Evolutionary conservation across 176 grass and related monocot genomes (phyloP).

Genomic region (Alloteropsis semialata): DNA sequence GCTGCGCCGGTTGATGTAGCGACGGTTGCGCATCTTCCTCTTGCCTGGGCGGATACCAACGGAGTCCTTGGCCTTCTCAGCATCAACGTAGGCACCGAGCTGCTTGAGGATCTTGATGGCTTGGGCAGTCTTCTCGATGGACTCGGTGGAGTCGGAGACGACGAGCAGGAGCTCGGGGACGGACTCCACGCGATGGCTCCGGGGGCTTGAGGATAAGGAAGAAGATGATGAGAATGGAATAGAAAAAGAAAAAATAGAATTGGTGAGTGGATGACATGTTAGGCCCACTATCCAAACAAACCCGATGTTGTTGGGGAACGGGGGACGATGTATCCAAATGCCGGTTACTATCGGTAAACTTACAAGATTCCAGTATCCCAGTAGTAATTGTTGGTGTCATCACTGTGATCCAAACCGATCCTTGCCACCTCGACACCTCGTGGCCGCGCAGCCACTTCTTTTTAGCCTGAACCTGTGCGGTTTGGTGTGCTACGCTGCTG

Average conservation of each 20-base stretch:
- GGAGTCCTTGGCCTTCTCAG: constrained; percentile 82
- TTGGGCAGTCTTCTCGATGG: constrained; percentile 80
- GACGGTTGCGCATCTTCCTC: constrained; percentile 80
- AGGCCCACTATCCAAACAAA: too few relatives aligned
- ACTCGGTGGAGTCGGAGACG: constrained; percentile 56
- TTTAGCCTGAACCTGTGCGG: too few relatives aligned
- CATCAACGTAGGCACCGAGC: constrained; percentile 65
- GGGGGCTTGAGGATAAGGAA: too few relatives aligned
- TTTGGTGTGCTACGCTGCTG: too few relatives aligned
- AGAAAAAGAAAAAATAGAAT: too few relatives aligned
- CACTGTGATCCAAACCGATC: neutral
- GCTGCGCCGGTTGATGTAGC: constrained; percentile 83
- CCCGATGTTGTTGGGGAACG: too few relatives aligned
- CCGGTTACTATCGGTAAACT: neutral
- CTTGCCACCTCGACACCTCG: too few relatives aligned
- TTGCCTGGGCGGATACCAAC: constrained; percentile 66
- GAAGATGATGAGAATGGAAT: too few relatives aligned
- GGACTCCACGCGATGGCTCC: constrained; percentile 64
- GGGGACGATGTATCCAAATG: neutral
- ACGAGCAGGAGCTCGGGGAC: constrained; percentile 79
- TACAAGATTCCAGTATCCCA: neutral
- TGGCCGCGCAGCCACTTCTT: too few relatives aligned
- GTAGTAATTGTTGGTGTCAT: neutral
- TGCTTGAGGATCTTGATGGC: constrained; percentile 81
- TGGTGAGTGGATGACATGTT: too few relatives aligned